Conservation (phyloP, 352 stramenopile genomes). For the Pythium diclinum region DNA sequence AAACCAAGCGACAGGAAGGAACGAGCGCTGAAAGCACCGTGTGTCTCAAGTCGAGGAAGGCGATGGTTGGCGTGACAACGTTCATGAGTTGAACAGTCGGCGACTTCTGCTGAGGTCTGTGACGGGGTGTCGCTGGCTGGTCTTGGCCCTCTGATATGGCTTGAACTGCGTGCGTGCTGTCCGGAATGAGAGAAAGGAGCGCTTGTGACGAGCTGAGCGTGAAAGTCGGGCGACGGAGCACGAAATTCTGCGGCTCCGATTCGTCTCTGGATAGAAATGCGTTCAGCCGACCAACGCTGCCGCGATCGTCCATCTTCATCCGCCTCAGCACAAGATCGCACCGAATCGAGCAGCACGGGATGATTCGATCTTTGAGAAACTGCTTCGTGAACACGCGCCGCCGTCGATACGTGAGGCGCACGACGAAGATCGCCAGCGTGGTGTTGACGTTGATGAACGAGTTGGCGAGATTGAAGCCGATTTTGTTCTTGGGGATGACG, state of each 20-base stretch:
- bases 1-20: neutral
- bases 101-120: too few species aligned
- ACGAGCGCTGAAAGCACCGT: neutral
- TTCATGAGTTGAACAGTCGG: neutral
- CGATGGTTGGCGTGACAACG: slow-evolving; percentile 16
- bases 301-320: slow-evolving; percentile 5
- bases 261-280: neutral
- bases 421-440: slow-evolving; percentile 26
- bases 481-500: slow-evolving; percentile 17
- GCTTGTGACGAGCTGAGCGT: neutral
- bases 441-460: slow-evolving; percentile 29
- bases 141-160: too few species aligned
- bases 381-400: slow-evolving; percentile 1
- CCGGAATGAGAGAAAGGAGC: neutral
- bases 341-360: slow-evolving; percentile 12
- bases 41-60: slow-evolving; percentile 17
- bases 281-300: neutral
- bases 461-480: slow-evolving; percentile 25
- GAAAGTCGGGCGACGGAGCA: neutral
- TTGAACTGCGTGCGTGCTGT: too few species aligned
- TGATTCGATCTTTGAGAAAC: slow-evolving; percentile 11
- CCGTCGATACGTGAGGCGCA: slow-evolving; percentile 15
- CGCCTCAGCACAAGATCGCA: slow-evolving; percentile 21
- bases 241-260: neutral
- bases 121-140: neutral